Percentiles rank a stretch among this genome's conserved stretches.
phyloP scores from a whole-genome alignment of 352 stramenopile species.

The Thalassiosira mediterranea region DNA sequence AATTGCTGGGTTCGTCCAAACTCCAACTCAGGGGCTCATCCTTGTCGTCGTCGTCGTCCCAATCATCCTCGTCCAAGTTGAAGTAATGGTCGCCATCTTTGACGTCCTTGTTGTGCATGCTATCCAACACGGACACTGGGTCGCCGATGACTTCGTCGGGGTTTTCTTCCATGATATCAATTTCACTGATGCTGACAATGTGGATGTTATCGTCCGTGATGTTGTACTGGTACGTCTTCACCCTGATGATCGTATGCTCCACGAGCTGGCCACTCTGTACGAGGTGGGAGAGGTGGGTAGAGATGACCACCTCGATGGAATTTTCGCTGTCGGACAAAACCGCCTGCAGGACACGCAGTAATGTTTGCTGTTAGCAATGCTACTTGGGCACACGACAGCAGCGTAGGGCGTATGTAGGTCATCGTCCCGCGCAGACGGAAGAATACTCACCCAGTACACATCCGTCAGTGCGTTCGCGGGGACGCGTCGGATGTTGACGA shows the following conservation, averaged over 20 bases:
- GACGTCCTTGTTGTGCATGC: slow-evolving; percentile 26
- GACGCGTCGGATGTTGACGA: slow-evolving; percentile 50
- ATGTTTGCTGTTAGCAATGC: neutral
- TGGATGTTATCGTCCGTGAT: slow-evolving; percentile 60
- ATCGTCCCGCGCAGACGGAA: neutral
- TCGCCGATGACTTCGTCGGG: slow-evolving; percentile 22
- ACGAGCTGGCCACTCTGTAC: slow-evolving; percentile 39
- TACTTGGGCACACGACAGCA: too few relatives aligned
- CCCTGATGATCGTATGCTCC: slow-evolving; percentile 34
- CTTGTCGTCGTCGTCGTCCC: slow-evolving; percentile 30
- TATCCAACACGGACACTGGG: slow-evolving; percentile 39
- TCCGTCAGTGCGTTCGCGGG: slow-evolving; percentile 59
- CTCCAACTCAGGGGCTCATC: slow-evolving; percentile 57
- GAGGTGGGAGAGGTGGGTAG: slow-evolving; percentile 43
- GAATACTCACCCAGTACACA: slow-evolving; percentile 57
- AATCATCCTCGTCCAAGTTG: slow-evolving; percentile 48
- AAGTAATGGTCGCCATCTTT: slow-evolving; percentile 55
- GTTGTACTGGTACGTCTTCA: slow-evolving; percentile 57
- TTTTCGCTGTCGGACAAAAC: slow-evolving; percentile 44
- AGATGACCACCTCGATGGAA: slow-evolving; percentile 56
- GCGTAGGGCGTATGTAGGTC: too few relatives aligned
- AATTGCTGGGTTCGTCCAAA: slow-evolving; percentile 36
- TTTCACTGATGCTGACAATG: slow-evolving; percentile 36
- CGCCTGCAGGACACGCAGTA: slow-evolving; percentile 16
- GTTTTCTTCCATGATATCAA: slow-evolving; percentile 37